Evolutionary conservation across 192 early-diverging fungal species (phyloP).

Genomic region (Podila epicladia): DNA sequence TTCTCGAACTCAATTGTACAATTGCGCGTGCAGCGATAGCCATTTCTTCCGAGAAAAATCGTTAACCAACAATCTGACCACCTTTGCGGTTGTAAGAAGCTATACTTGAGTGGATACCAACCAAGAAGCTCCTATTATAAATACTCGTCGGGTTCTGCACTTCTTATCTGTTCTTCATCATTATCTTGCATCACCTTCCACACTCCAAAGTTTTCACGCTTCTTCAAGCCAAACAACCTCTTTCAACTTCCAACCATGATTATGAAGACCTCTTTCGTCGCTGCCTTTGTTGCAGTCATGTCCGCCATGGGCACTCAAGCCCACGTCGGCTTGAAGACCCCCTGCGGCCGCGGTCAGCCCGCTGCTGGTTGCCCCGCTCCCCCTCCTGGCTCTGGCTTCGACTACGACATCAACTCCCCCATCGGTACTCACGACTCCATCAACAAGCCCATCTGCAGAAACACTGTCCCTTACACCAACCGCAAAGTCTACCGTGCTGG

Average conservation of each 20-base stretch:
- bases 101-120: no score
- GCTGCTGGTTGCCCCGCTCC: conserved; percentile 53
- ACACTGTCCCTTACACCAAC: conserved; percentile 54
- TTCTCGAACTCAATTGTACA: no score
- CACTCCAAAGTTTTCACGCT: no score
- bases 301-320: conserved; percentile 51
- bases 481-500: conserved; percentile 57
- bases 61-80: no score
- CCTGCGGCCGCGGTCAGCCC: conserved; percentile 55
- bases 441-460: conserved; percentile 58
- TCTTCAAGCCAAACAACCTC: no score
- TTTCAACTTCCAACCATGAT: conserved; percentile 8
- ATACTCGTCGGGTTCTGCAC: no score
- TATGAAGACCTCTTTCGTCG: conserved; percentile 22
- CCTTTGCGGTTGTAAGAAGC: no score
- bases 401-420: conserved; percentile 60
- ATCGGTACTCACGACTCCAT: conserved; percentile 36
- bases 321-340: conserved; percentile 54
- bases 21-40: no score
- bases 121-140: no score
- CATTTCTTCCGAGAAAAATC: no score
- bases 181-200: no score
- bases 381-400: conserved; percentile 33
- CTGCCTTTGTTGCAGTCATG: conserved; percentile 20
- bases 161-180: no score